phyloP scores from a whole-genome alignment of 257 asterid species.

The Capsicum rhomboideum region DNA sequence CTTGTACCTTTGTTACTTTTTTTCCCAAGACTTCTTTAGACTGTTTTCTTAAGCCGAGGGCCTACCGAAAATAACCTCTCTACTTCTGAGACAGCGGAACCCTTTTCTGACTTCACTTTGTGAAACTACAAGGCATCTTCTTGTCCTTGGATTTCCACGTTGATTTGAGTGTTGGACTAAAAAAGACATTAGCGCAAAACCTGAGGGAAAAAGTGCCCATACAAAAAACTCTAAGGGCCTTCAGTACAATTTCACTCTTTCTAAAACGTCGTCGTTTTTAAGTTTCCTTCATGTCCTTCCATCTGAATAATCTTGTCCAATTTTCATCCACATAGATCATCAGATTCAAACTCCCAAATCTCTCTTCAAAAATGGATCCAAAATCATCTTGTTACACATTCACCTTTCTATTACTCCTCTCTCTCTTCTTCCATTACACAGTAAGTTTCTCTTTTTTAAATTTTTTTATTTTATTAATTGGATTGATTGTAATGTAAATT shows the following conservation, averaged over 20 bases:
- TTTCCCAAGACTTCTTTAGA: too few relatives aligned
- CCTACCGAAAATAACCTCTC: too few relatives aligned
- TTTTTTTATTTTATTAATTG: background rate
- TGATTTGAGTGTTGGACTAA: background rate
- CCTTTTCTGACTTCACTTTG: too few relatives aligned
- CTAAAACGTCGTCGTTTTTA: background rate
- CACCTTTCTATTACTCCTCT: slow-evolving; percentile 25
- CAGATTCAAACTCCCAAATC: background rate
- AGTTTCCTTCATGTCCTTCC: background rate
- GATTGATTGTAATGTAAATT: slow-evolving; percentile 10
- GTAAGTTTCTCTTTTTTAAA: slow-evolving; percentile 11
- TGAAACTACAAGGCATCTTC: too few relatives aligned
- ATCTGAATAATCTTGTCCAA: background rate
- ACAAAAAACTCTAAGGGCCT: background rate
- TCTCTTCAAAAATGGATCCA: slow-evolving; percentile 12
- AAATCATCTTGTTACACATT: slow-evolving; percentile 1
- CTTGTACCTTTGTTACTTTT: too few relatives aligned
- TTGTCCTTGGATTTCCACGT: background rate
- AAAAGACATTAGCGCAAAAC: background rate
- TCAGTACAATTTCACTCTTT: background rate
- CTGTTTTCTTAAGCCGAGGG: too few relatives aligned
- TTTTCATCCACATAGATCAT: background rate
- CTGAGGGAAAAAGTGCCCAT: background rate
- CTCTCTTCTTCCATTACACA: slow-evolving; percentile 21
- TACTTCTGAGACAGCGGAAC: too few relatives aligned